A percentile compares a stretch with the other conserved stretches of the same genome.
Evolutionary conservation across 2,329 filamentous ascomycete genomes (phyloP).

Genomic region (Fusarium cicatricum): DNA sequence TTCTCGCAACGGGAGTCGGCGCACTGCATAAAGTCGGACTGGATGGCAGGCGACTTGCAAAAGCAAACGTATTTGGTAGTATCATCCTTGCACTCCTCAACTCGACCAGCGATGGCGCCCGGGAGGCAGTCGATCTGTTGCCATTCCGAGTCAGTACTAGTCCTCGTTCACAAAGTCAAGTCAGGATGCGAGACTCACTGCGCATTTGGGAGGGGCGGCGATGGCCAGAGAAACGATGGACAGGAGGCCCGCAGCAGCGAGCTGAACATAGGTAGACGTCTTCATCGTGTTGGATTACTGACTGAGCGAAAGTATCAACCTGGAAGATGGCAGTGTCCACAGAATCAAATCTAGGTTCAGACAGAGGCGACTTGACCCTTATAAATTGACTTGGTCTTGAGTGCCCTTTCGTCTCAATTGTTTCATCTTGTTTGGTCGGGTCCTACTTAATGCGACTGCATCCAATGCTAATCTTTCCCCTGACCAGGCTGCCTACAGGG

Average conservation of each 20-base stretch:
- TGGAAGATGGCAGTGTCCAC: background rate
- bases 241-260: slow-evolving; percentile 19
- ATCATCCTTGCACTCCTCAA: slow-evolving; percentile 37
- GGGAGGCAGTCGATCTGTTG: slow-evolving; percentile 42
- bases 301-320: background rate
- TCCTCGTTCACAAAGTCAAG: rapidly evolving
- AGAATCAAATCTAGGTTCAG: background rate
- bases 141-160: background rate
- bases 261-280: slow-evolving; percentile 10
- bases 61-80: slow-evolving; percentile 45
- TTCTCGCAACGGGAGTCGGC: slow-evolving; percentile 15
- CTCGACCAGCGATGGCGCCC: slow-evolving; percentile 40
- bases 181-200: slow-evolving; percentile 11
- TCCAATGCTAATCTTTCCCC: too few species aligned
- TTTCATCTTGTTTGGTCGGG: too few species aligned
- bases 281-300: slow-evolving; percentile 20
- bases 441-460: too few species aligned
- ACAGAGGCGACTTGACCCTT: background rate
- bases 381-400: background rate
- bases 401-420: too few species aligned
- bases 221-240: slow-evolving; percentile 14
- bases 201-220: slow-evolving; percentile 23
- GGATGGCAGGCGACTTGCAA: slow-evolving; percentile 38
- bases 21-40: slow-evolving; percentile 39
- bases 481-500: too few species aligned